Evolutionary conservation across 306 rosid species (phyloP).

Genomic region (Acacia confusa): DNA sequence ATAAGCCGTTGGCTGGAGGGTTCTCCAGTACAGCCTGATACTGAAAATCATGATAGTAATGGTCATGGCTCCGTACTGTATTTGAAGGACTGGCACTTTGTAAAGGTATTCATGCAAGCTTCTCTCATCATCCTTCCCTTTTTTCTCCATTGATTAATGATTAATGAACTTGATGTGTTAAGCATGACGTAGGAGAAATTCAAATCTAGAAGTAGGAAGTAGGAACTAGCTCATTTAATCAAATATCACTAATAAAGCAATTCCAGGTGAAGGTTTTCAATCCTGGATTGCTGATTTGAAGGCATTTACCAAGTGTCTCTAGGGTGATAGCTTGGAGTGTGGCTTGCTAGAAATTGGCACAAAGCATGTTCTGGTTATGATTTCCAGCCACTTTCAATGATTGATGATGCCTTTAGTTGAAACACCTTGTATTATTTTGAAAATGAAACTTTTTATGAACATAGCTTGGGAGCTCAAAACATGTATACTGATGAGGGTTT

Average conservation of each 20-base stretch:
- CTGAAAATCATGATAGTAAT: slow-evolving; percentile 27
- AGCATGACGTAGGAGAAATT: not conserved
- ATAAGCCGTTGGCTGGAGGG: slow-evolving; percentile 49
- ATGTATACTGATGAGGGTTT: not conserved
- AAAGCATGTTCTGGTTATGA: not conserved
- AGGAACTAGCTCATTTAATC: not conserved
- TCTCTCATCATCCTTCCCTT: not conserved
- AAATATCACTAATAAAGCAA: not conserved
- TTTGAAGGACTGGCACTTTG: slow-evolving; percentile 99
- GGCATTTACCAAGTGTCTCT: not conserved
- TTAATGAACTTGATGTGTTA: not conserved
- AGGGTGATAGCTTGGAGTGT: not conserved
- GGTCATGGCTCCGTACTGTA: slow-evolving; percentile 50
- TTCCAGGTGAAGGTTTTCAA: not conserved
- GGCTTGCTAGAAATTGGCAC: not conserved
- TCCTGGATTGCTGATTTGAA: not conserved
- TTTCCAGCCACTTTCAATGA: slow-evolving; percentile 7
- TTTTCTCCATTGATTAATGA: slow-evolving; percentile 6
- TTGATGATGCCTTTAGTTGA: not conserved
- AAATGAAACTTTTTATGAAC: not conserved
- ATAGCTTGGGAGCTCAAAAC: not conserved
- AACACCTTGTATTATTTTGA: slow-evolving; percentile 6
- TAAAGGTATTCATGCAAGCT: slow-evolving; percentile 53
- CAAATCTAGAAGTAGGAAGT: not conserved
- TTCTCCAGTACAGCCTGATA: slow-evolving; percentile 32